Conservation (phyloP, 2,329 filamentous ascomycete genomes). For the Stagonosporopsis chrysanthemi region DNA sequence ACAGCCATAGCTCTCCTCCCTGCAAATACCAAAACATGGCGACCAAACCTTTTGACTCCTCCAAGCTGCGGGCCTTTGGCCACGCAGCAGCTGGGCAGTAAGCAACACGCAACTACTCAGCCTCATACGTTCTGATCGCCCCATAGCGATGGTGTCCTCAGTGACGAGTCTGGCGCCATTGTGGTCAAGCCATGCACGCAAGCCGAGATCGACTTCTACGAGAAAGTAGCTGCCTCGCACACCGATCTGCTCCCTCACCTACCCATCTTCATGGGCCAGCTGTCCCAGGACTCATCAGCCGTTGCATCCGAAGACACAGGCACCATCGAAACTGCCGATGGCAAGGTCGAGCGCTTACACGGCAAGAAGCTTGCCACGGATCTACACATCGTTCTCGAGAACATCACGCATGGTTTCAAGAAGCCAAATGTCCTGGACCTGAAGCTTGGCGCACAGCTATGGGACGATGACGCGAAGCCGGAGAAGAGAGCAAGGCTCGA, state of each 20-base stretch:
- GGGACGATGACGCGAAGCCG: constrained; percentile 73
- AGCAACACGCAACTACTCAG: constrained; percentile 51
- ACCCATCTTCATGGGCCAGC: constrained; percentile 82
- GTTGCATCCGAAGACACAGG: constrained; percentile 34
- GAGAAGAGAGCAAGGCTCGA: constrained; percentile 67
- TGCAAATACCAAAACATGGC: constrained; percentile 39
- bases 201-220: constrained; percentile 89
- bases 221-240: constrained; percentile 71
- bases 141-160: constrained; percentile 84
- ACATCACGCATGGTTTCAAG: constrained; percentile 80
- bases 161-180: constrained; percentile 80
- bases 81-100: constrained; percentile 86
- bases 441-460: constrained; percentile 86
- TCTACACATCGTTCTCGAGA: constrained; percentile 82
- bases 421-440: constrained; percentile 91
- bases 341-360: constrained; percentile 52
- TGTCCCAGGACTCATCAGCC: constrained; percentile 61
- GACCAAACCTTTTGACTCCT: constrained; percentile 61
- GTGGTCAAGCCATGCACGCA: constrained; percentile 94
- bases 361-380: constrained; percentile 76
- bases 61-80: constrained; percentile 72
- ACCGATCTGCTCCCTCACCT: constrained; percentile 80
- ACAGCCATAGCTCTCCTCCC: constrained; percentile 1
- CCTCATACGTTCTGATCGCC: constrained; percentile 17
- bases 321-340: constrained; percentile 36